Evolutionary conservation across 2,329 filamentous ascomycete genomes (phyloP), one percentile per base, ranked within the genome.

Genomic region (Chaetoscypha palmicola): DNA sequence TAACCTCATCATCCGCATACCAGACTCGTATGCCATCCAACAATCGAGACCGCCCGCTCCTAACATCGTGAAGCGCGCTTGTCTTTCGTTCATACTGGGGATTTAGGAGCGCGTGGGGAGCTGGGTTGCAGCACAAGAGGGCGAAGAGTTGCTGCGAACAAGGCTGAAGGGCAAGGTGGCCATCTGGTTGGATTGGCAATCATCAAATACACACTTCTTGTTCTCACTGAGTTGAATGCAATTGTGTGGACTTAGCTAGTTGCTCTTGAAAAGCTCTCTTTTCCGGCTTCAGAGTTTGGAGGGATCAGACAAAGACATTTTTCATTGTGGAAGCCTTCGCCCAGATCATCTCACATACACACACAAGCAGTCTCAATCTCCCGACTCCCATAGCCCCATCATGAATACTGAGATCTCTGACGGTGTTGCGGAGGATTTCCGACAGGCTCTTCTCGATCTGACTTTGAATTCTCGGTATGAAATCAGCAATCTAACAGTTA

Each of bases 401-500:
- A 84, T 83, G 79, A 79, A 77, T 66, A 71, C 73, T 54, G 72
- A 71, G 54, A 63, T 70, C 45, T 81, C 59, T 51, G 88, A 86
- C 64, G 89, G 94, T 68, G 87, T 98, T 58, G 90, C 90, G 51
- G 85, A 91, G 66, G 92, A 97, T 69, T 98, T 95, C 70, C 86
- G 85, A 64, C 86, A 88, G 62, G 92, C 90, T 43, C 73, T 98
- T 63, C 86, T 94, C 68, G 91, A 96, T 66, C 74, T 98, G 60
- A 86, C 85, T 54, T 77, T 82, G 63, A 96, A 96, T 69, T 87
- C 88, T 68, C 83, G 89, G 62, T 88, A 88, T 67, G 91, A 97
- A 68, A 98, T 98, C 66, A 91, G 86, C 73, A 97, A 94, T 68
- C 69, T 98, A 68, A 98, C 92, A 50, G 81, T 95, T 64, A 97